These are phyloP conservation scores for Phaeosphaeria sp. DNA, from an alignment of 2,329 filamentous ascomycete species.

Conservation along the genomic window DNA sequence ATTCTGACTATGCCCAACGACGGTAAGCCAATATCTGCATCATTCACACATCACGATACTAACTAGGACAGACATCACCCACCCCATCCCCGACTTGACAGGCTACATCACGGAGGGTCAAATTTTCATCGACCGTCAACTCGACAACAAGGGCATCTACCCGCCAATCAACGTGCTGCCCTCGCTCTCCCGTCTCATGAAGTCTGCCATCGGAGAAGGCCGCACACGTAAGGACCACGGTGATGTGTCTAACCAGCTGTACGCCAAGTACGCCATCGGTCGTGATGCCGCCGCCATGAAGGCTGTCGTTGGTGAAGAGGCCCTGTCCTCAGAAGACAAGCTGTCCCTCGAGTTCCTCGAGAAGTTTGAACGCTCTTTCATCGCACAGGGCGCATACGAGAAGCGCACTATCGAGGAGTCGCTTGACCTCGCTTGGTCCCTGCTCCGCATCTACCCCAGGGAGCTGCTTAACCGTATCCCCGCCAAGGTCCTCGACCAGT, in stretches of 20 bases:
- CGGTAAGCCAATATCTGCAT: constrained; percentile 55
- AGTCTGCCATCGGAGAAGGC: constrained; percentile 97
- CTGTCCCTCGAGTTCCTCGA: constrained; percentile 97
- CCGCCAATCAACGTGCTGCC: constrained; percentile 98
- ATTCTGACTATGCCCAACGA: constrained; percentile 99
- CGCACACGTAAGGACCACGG: constrained; percentile 97
- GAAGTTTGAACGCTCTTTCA: constrained; percentile 97
- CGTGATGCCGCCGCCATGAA: constrained; percentile 99
- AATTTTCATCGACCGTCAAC: constrained; percentile 93
- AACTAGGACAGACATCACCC: constrained; percentile 78
- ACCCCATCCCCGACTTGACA: constrained; percentile 97
- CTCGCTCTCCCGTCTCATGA: constrained; percentile 98
- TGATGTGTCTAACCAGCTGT: constrained; percentile 98
- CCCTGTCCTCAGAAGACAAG: constrained; percentile 94
- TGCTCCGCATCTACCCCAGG: constrained; percentile 97
- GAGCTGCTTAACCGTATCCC: constrained; percentile 88
- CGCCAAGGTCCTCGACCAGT: constrained; percentile 61
- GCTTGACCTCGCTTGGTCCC: constrained; percentile 92
- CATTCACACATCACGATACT: constrained; percentile 7
- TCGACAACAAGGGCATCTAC: constrained; percentile 97
- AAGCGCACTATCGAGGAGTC: constrained; percentile 90
- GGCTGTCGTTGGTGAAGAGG: constrained; percentile 98
- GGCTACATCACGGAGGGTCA: constrained; percentile 99
- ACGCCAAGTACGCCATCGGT: constrained; percentile 99
- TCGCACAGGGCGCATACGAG: constrained; percentile 91